Conservation (phyloP, 1,139 yeast species). For the Pichia sp. region DNA sequence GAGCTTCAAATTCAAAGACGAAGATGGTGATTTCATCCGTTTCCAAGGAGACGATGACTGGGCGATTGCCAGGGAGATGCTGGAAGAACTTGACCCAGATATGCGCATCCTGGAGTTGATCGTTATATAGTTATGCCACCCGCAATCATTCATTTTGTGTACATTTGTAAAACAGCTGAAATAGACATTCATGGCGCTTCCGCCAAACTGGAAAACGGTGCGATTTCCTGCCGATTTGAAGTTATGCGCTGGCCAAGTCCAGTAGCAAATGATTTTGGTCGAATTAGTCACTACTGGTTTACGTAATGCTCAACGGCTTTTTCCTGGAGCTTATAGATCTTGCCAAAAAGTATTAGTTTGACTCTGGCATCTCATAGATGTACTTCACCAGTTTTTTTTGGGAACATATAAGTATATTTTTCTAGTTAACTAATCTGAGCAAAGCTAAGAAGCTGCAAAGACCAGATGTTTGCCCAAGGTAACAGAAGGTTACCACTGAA, state of each 20-base stretch:
- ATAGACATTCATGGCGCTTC: not conserved
- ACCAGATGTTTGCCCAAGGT: not conserved
- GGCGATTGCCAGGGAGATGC: constrained; percentile 52
- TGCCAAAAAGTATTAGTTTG: not conserved
- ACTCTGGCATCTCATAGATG: not conserved
- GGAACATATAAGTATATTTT: not conserved
- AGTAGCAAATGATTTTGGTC: not conserved
- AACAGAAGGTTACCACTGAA: not conserved
- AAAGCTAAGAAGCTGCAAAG: not conserved
- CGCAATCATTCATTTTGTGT: not conserved
- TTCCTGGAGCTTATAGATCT: not conserved
- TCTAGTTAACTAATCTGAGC: not conserved
- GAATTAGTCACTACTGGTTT: not conserved
- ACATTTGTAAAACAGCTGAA: not conserved
- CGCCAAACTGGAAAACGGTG: not conserved
- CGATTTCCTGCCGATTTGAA: not conserved
- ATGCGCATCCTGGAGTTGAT: constrained; percentile 29
- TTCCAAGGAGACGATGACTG: constrained; percentile 83
- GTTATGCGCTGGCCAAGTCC: not conserved
- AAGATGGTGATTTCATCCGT: constrained; percentile 90
- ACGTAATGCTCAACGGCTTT: not conserved
- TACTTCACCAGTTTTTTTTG: not conserved
- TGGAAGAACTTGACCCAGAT: constrained; percentile 42
- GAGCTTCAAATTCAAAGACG: constrained; percentile 81
- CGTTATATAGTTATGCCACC: not conserved